Evolutionary conservation across 176 grass and related monocot species (phyloP).

Genomic region (Calamus simplicifolius): DNA sequence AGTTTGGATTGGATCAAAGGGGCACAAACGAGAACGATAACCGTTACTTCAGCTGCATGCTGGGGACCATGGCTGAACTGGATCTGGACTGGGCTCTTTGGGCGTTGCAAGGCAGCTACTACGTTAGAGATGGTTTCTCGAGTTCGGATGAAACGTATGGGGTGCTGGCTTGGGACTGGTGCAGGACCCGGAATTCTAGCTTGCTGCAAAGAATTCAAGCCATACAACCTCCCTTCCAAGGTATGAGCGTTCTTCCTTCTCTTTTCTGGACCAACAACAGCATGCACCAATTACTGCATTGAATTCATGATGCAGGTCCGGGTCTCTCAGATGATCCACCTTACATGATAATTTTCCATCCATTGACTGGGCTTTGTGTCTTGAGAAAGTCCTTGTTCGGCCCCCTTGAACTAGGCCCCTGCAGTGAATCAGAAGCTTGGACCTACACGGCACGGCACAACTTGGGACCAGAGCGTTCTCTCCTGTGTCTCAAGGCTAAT

Average conservation of each 20-base stretch:
- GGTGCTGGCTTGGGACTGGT: conserved; percentile 43
- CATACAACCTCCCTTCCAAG: conserved; percentile 49
- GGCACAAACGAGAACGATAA: conserved; percentile 66
- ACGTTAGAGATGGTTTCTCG: conserved; percentile 49
- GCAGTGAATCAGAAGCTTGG: no score
- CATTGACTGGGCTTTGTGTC: no score
- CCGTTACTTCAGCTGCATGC: conserved; percentile 59
- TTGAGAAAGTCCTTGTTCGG: no score
- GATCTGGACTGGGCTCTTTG: conserved; percentile 94
- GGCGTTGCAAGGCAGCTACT: conserved; percentile 83
- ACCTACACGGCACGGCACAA: no score
- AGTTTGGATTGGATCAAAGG: conserved; percentile 83
- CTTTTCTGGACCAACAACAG: neutral
- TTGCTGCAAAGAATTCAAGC: conserved; percentile 41
- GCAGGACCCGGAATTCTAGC: conserved; percentile 29
- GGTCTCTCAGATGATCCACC: no score
- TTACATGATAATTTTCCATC: no score
- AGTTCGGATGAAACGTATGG: conserved; percentile 62
- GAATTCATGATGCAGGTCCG: no score
- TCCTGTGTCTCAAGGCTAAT: no score
- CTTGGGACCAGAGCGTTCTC: no score
- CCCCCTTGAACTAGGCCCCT: no score
- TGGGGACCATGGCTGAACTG: conserved; percentile 40
- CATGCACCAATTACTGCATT: no score
- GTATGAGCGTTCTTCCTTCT: neutral